Base-by-base conservation (phyloP, 2,329 filamentous ascomycete species). In the Claviceps digitariae region DNA sequence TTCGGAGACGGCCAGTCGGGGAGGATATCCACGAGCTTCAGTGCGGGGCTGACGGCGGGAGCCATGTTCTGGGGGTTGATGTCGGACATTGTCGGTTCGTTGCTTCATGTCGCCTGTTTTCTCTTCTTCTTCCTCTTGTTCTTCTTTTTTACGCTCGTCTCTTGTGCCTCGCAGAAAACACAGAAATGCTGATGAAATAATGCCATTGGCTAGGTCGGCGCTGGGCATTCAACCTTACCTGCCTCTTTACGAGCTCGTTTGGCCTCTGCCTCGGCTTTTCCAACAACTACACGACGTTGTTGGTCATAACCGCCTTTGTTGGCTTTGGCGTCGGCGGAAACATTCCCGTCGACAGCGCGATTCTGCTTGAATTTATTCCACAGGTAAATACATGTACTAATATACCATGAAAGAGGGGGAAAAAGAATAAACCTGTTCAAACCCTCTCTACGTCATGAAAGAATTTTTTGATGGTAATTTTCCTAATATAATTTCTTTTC, bases 181-280 rank as follows among this genome's bases (percentile, higher is more conserved):
- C 4, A 2, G 2, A 20, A 23, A 13, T 23, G n/a, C 45, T 34
- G 27, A 29, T 38, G 6, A 2, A 38, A 38, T 23, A 6, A 8
- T 31, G 25, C 9, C 5, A 7, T 23, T 15, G 38, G 27, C 21
- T 10, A 52, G 69, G 68, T 51, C 72, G 78, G 31, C 69, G 70
- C 52, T 79, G 75, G 72, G 76, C 76, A 0, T 81, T 81, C 65
- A 81, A 81, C 59, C 58, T 78, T 40, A 81, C 78, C 0, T 77
- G 77, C 48, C 67, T 81, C n/a, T 69, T 79, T 52, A 67, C 75
- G 1, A 74, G 74, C 9, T 61, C 76, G 3, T 81, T 81, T 55
- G 77, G 78, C 9, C 63, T 79, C 0, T 73, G 70, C 23, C 68
- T 79, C 1, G 77, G 72, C 15, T 72, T 70, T 1, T 72, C 74